phyloP scores from a whole-genome alignment of 2,329 filamentous ascomycete species.

The Dothideomycetidae sp. region DNA sequence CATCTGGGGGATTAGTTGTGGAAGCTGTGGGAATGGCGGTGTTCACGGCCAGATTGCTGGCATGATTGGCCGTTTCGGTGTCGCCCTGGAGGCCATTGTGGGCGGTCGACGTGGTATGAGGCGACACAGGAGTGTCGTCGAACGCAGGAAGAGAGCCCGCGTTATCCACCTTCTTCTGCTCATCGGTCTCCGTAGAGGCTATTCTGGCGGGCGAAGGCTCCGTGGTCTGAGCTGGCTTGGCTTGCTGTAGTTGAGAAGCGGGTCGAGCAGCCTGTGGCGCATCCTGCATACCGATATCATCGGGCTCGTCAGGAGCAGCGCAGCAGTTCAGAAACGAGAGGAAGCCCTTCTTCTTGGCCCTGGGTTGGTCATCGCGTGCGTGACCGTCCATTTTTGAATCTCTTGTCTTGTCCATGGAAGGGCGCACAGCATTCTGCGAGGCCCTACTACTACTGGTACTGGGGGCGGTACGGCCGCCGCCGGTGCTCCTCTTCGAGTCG shows the following conservation, averaged over 20 bases:
- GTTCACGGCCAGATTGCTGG: conserved; percentile 10
- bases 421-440: conserved; percentile 24
- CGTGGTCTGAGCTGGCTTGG: conserved; percentile 9
- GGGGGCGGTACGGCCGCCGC: conserved; percentile 29
- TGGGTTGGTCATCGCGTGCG: conserved; percentile 17
- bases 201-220: conserved; percentile 6
- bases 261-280: conserved; percentile 27
- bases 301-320: conserved; percentile 45
- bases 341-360: conserved; percentile 29
- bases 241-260: conserved; percentile 5
- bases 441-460: conserved; percentile 35
- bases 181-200: conserved; percentile 10
- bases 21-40: conserved; percentile 3
- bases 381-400: conserved; percentile 21
- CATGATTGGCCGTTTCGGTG: not conserved
- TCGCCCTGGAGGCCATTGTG: conserved; percentile 1
- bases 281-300: conserved; percentile 38
- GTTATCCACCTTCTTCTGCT: conserved; percentile 13
- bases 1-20: conserved; percentile 18
- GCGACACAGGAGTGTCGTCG: conserved; percentile 7
- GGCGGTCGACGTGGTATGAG: conserved; percentile 11
- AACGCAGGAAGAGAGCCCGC: conserved; percentile 1
- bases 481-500: conserved; percentile 29
- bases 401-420: conserved; percentile 27
- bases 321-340: conserved; percentile 51